Conservation (phyloP, 2,329 filamentous ascomycete species). For the Coleophoma cylindrospora region DNA sequence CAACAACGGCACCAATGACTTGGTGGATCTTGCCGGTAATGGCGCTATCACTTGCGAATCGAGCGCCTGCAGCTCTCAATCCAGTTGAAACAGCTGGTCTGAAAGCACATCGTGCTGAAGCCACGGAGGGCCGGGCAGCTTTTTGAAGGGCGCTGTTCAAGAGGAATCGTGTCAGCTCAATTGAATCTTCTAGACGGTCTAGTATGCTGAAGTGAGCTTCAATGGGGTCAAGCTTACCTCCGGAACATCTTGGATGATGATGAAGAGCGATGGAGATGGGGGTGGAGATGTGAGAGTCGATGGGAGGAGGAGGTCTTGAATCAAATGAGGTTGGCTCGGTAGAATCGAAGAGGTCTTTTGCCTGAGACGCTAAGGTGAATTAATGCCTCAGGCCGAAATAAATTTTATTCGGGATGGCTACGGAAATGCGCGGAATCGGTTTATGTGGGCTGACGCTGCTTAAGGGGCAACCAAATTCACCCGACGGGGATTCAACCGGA, state of each 20-base stretch:
- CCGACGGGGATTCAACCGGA: not conserved
- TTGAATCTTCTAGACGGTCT: conserved; percentile 27
- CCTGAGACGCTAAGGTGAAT: no score
- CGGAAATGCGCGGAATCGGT: not conserved
- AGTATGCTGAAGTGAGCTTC: conserved; percentile 13
- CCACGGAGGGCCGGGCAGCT: conserved; percentile 56
- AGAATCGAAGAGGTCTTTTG: conserved; percentile 3
- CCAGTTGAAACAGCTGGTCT: conserved; percentile 51
- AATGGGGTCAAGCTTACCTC: conserved; percentile 55
- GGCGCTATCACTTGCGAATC: conserved; percentile 50
- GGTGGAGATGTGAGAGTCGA: conserved; percentile 48
- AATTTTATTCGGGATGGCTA: not conserved
- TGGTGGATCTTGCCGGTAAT: conserved; percentile 66
- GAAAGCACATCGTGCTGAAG: conserved; percentile 52
- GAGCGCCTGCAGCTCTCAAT: conserved; percentile 44
- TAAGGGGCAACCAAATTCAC: not conserved
- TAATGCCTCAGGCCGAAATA: no score
- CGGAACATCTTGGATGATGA: conserved; percentile 77
- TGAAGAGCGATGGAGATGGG: conserved; percentile 57
- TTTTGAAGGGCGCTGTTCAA: conserved; percentile 59
- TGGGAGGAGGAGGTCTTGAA: conserved; percentile 28
- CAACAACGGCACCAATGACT: conserved; percentile 98
- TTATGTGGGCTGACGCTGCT: not conserved
- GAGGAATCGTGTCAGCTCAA: conserved; percentile 40
- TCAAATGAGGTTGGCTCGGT: conserved; percentile 47